Conservation (phyloP, 2,329 filamentous ascomycete genomes). For the Endoconidiophora polonica region DNA sequence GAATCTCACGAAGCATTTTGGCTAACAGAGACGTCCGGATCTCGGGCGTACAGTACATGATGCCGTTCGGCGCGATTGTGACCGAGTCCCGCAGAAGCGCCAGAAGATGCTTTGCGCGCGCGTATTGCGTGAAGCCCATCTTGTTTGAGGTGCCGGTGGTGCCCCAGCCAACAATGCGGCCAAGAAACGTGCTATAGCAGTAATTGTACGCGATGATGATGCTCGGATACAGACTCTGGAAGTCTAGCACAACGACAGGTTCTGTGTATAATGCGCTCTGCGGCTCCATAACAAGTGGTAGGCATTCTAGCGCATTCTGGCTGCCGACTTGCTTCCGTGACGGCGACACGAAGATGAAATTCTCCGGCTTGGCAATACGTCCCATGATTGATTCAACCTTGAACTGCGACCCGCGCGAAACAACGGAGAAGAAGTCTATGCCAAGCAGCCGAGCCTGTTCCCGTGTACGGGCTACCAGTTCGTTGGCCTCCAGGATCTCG, state of each 20-base stretch:
- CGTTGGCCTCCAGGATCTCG: conserved; percentile 82
- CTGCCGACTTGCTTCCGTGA: conserved; percentile 80
- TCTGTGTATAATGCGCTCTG: conserved; percentile 88
- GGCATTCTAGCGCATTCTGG: conserved; percentile 86
- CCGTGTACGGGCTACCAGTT: conserved; percentile 73
- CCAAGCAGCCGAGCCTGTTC: conserved; percentile 87
- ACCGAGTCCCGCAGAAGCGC: conserved; percentile 43
- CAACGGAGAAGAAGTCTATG: conserved; percentile 93
- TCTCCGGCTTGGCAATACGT: conserved; percentile 91
- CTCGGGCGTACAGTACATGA: conserved; percentile 79
- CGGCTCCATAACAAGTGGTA: conserved; percentile 94
- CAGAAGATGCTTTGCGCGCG: conserved; percentile 50
- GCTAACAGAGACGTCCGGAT: conserved; percentile 81
- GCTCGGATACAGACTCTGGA: conserved; percentile 89
- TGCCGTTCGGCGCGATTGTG: conserved; percentile 87
- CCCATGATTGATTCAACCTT: conserved; percentile 99
- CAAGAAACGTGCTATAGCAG: conserved; percentile 93
- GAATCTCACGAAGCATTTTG: conserved; percentile 90
- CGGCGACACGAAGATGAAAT: conserved; percentile 77
- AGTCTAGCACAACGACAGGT: conserved; percentile 80
- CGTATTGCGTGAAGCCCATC: conserved; percentile 52
- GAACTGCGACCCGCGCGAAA: conserved; percentile 88
- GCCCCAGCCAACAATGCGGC: conserved; percentile 73
- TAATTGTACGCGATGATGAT: conserved; percentile 99
- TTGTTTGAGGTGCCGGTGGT: conserved; percentile 59